Conservation (phyloP, 2,329 filamentous ascomycete genomes). For the Aspergillus arachidicola region DNA sequence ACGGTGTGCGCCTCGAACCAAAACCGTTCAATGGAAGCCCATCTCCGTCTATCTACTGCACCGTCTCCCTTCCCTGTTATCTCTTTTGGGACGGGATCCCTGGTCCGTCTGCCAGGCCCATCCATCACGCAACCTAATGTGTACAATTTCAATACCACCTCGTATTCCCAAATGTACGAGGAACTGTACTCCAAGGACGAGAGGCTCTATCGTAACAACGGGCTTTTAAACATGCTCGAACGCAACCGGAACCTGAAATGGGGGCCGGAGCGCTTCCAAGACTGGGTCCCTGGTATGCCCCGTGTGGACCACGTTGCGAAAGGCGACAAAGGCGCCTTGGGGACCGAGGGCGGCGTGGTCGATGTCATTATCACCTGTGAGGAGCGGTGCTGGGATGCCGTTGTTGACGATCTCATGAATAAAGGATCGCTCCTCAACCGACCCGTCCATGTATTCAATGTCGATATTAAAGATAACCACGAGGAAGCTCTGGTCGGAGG, state of each 20-base stretch:
- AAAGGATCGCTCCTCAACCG: constrained; percentile 85
- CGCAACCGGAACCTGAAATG: constrained; percentile 91
- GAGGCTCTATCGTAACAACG: constrained; percentile 86
- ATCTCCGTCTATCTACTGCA: constrained; percentile 83
- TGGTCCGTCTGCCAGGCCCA: constrained; percentile 89
- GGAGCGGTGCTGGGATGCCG: constrained; percentile 96
- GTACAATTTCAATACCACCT: constrained; percentile 96
- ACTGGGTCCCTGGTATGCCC: constrained; percentile 88
- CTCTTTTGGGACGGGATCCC: constrained; percentile 93
- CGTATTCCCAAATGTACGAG: constrained; percentile 91
- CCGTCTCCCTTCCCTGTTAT: constrained; percentile 90
- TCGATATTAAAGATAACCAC: constrained; percentile 98
- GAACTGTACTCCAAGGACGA: constrained; percentile 85
- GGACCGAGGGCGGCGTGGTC: constrained; percentile 85
- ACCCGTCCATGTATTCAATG: constrained; percentile 96
- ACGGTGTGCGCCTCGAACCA: constrained; percentile 99
- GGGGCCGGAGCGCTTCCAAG: constrained; percentile 96
- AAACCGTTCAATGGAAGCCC: constrained; percentile 99
- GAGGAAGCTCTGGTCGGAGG: constrained; percentile 93
- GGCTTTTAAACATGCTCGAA: constrained; percentile 92
- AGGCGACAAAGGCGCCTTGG: constrained; percentile 73
- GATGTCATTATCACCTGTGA: constrained; percentile 97
- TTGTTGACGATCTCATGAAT: constrained; percentile 87
- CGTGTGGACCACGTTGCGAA: constrained; percentile 70
- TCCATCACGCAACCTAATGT: constrained; percentile 93